Conservation (phyloP, 352 stramenopile species). For the Aphanomyces invadans region DNA sequence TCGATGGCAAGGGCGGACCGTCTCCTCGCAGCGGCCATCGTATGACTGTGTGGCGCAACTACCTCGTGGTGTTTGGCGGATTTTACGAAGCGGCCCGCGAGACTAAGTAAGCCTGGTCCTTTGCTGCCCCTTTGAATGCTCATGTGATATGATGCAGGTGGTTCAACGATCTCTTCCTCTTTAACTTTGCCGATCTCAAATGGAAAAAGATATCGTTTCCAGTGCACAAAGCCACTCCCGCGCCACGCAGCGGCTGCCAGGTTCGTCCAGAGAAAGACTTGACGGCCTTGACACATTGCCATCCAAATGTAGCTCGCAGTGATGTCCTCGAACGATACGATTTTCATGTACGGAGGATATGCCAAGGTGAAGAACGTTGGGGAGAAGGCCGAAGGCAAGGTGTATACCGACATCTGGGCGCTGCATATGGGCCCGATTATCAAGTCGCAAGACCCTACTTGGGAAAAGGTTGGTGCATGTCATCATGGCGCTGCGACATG, state of each 20-base stretch:
- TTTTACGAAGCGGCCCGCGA: constrained; percentile 93
- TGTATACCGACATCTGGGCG: constrained; percentile 93
- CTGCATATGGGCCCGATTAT: constrained; percentile 87
- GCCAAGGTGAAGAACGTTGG: constrained; percentile 90
- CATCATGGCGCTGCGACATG: too few relatives aligned
- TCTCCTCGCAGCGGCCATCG: constrained; percentile 84
- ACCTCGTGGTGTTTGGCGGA: constrained; percentile 94
- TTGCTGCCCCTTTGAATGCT: neutral
- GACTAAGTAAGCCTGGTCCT: constrained; percentile 44
- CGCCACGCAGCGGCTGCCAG: constrained; percentile 74
- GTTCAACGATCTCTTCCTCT: constrained; percentile 94
- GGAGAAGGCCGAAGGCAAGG: constrained; percentile 89
- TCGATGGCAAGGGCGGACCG: constrained; percentile 75
- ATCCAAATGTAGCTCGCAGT: constrained; percentile 47
- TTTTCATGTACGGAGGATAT: constrained; percentile 94
- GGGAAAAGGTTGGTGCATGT: constrained; percentile 94
- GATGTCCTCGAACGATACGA: constrained; percentile 78
- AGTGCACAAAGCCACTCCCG: constrained; percentile 50
- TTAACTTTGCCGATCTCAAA: constrained; percentile 84
- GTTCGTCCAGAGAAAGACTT: constrained; percentile 10
- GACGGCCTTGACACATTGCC: too few relatives aligned
- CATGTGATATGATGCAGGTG: constrained; percentile 40
- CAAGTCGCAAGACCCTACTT: constrained; percentile 87
- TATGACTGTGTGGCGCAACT: constrained; percentile 94
- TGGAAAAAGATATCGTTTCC: constrained; percentile 78